These are phyloP conservation scores for Arctium lappa DNA, from an alignment of 129 eudicot genomes.

Conservation along the genomic window DNA sequence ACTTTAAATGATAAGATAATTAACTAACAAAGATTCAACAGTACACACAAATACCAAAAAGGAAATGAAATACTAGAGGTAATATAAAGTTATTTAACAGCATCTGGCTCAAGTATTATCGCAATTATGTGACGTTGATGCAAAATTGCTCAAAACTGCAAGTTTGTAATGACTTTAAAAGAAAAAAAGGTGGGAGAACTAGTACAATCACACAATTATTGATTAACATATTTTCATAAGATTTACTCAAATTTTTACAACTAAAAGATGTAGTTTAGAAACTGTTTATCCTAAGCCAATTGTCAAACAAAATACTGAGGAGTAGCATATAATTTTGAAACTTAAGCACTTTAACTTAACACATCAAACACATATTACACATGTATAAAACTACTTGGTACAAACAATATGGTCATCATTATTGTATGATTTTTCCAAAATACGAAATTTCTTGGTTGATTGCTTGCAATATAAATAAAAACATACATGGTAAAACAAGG, in stretches of 20 bases:
- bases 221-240: background rate
- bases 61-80: background rate
- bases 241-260: background rate
- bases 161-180: background rate
- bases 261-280: background rate
- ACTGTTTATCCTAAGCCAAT: background rate
- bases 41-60: background rate
- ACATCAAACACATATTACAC: background rate
- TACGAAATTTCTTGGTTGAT: background rate
- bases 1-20: background rate
- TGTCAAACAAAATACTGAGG: background rate
- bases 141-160: background rate
- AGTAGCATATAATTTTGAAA: background rate
- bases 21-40: background rate
- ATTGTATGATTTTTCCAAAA: too few relatives aligned
- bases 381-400: background rate
- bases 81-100: background rate
- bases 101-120: background rate
- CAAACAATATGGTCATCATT: too few relatives aligned
- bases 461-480: background rate
- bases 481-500: background rate
- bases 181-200: background rate
- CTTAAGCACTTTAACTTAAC: background rate
- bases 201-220: background rate
- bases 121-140: background rate